Conservation (phyloP, 1,139 yeast species). For the Scheffersomyces segobiensis region DNA sequence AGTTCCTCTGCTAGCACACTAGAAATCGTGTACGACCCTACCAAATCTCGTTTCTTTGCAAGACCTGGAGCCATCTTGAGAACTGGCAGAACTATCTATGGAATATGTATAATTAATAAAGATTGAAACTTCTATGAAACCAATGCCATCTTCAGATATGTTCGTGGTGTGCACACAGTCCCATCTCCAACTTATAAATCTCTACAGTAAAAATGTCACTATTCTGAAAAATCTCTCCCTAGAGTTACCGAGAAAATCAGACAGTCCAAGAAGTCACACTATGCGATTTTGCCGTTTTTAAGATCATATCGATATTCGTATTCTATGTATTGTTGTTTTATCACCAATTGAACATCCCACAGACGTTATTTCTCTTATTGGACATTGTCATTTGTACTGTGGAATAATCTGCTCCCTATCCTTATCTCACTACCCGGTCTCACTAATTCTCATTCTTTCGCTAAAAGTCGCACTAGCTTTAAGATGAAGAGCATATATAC, state of each 20-base stretch:
- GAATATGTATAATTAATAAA: background rate
- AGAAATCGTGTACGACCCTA: slow-evolving; percentile 37
- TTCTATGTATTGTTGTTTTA: no score
- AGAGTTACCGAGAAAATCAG: background rate
- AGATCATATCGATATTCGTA: no score
- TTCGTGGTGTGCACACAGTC: background rate
- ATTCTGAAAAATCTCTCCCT: background rate
- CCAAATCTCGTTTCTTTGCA: slow-evolving; percentile 19
- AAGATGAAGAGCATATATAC: no score
- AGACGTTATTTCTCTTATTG: no score
- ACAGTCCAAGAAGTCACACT: no score
- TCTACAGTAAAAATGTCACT: no score
- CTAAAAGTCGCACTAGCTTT: background rate
- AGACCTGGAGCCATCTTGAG: slow-evolving; percentile 1
- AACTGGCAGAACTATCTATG: background rate
- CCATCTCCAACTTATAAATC: background rate
- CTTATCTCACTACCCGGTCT: no score
- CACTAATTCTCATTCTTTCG: background rate
- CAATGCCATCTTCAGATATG: background rate
- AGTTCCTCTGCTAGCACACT: slow-evolving; percentile 25
- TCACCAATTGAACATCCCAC: no score
- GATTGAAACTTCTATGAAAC: background rate
- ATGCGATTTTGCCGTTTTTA: no score
- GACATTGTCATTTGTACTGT: no score
- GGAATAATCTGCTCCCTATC: no score